A percentile compares a stretch with the other conserved stretches of the same genome.
phyloP scores from a whole-genome alignment of 1,139 yeast genomes.

The Candida glucosophila region DNA sequence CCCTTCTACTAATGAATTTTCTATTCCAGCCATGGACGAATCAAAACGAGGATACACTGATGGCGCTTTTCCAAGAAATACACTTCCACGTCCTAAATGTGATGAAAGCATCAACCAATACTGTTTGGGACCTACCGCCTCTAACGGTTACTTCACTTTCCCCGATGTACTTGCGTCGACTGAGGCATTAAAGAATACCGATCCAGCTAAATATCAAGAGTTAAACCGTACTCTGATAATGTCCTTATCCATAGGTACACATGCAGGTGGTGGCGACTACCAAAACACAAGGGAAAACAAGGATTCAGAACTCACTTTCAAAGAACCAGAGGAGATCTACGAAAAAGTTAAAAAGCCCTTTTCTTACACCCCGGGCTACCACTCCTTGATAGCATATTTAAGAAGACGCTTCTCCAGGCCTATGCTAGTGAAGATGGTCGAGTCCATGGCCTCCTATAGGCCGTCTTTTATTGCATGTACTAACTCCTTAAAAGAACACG shows the following conservation, averaged over 20 bases:
- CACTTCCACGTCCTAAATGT: constrained; percentile 15
- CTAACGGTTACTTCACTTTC: constrained; percentile 27
- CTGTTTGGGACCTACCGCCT: constrained; percentile 43
- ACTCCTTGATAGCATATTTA: constrained; percentile 67
- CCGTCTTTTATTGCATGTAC: constrained; percentile 93
- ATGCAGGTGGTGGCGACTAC: constrained; percentile 28
- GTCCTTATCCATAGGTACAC: constrained; percentile 47
- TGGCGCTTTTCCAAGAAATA: constrained; percentile 1
- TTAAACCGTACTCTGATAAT: constrained; percentile 36
- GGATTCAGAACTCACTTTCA: constrained; percentile 21
- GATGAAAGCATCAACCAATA: constrained; percentile 52
- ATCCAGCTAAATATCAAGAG: constrained; percentile 34
- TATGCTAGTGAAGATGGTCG: constrained; percentile 75
- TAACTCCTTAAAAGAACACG: constrained; percentile 80
- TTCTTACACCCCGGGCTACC: constrained; percentile 87
- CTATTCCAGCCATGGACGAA: no score
- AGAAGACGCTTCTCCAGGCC: constrained; percentile 60
- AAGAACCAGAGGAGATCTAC: constrained; percentile 76
- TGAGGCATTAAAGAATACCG: constrained; percentile 29
- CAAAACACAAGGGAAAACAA: constrained; percentile 13
- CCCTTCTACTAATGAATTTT: constrained; percentile 8
- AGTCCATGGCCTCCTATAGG: constrained; percentile 80
- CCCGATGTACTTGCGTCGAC: constrained; percentile 51
- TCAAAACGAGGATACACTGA: no score
- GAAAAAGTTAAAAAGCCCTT: constrained; percentile 67